phyloP scores from a whole-genome alignment of 2,329 filamentous ascomycete genomes.

The Nothophoma quercina region DNA sequence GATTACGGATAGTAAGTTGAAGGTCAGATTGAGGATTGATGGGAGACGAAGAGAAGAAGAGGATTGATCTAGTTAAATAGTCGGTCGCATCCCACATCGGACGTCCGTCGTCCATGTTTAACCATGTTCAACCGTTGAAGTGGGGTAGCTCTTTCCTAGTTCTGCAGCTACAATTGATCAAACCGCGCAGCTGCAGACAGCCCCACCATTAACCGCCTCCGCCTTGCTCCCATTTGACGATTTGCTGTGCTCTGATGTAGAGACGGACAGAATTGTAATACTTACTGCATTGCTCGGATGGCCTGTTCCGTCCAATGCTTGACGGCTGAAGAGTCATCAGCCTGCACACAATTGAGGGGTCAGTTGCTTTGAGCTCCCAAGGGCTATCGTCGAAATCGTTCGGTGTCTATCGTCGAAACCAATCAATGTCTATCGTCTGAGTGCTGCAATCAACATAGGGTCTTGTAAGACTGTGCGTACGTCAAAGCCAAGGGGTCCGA shows the following conservation, averaged over 20 bases:
- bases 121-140: slow-evolving; percentile 35
- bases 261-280: background rate
- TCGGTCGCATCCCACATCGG: slow-evolving; percentile 7
- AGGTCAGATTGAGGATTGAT: background rate
- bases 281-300: background rate
- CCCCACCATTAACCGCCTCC: slow-evolving; percentile 4
- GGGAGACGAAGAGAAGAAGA: slow-evolving; percentile 2
- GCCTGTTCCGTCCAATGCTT: background rate
- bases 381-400: no score
- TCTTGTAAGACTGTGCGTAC: no score
- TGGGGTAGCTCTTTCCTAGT: slow-evolving; percentile 34
- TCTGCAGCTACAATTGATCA: slow-evolving; percentile 18
- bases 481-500: no score
- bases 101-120: slow-evolving; percentile 16
- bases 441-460: no score
- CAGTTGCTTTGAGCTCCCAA: no score
- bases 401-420: no score
- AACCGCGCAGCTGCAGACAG: no score
- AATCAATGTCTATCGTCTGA: no score
- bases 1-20: slow-evolving; percentile 29
- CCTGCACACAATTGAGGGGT: background rate
- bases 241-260: slow-evolving; percentile 4
- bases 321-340: background rate
- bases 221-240: slow-evolving; percentile 10
- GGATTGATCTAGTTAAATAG: slow-evolving; percentile 30